Conservation (phyloP, 306 rosid genomes). For the Gillenia trifoliata region DNA sequence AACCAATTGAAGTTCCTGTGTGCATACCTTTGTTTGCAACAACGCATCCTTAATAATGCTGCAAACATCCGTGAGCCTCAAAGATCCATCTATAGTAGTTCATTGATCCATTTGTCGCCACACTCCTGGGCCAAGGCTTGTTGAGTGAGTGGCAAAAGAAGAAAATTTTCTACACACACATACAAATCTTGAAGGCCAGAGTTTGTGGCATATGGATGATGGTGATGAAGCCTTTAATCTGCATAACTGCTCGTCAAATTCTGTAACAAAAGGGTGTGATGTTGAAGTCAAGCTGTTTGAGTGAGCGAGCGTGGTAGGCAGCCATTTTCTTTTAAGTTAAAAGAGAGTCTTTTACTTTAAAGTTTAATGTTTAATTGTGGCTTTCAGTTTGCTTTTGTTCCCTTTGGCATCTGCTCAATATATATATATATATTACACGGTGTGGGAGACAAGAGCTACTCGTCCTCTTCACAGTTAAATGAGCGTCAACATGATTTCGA, state of each 20-base stretch:
- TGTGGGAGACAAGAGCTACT: background rate
- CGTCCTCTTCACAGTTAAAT: slow-evolving; percentile 2
- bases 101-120: slow-evolving; percentile 8
- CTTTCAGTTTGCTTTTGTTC: background rate
- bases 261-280: slow-evolving; percentile 19
- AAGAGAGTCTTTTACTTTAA: background rate
- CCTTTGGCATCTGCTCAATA: background rate
- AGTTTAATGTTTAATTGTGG: background rate
- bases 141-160: slow-evolving; percentile 12
- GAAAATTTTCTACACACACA: slow-evolving; percentile 17
- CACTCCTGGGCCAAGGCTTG: slow-evolving; percentile 14
- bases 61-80: slow-evolving; percentile 24
- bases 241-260: slow-evolving; percentile 22
- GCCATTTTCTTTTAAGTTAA: slow-evolving; percentile 5
- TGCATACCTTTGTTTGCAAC: slow-evolving; percentile 20
- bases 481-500: background rate
- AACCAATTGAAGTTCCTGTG: slow-evolving; percentile 15
- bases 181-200: slow-evolving; percentile 29
- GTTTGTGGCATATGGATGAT: slow-evolving; percentile 14
- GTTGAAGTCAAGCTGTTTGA: slow-evolving; percentile 28
- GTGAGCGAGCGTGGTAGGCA: slow-evolving; percentile 12
- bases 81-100: slow-evolving; percentile 20
- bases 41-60: slow-evolving; percentile 17
- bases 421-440: slow-evolving; percentile 1
- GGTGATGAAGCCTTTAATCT: slow-evolving; percentile 8